A percentile compares a stretch with the other conserved stretches of the same genome.
Conservation (phyloP, 192 early-diverging fungal genomes). For the Piromyces sp. region DNA sequence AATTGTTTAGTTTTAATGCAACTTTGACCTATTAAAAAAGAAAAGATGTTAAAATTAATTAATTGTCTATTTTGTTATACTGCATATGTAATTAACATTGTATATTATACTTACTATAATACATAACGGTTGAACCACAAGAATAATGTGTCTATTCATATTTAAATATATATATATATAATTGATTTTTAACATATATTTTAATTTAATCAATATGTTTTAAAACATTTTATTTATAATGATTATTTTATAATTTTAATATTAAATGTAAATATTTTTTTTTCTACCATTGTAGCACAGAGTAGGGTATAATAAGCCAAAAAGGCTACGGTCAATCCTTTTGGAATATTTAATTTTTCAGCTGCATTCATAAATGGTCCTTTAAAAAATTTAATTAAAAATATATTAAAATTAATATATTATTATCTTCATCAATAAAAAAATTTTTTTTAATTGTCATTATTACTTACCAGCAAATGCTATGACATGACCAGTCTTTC, state of each 20-base stretch:
- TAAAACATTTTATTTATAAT: conserved; percentile 2
- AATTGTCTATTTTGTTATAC: too few relatives aligned
- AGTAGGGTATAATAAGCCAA: conserved; percentile 47
- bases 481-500: not conserved
- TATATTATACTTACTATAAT: conserved; percentile 8
- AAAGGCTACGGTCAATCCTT: conserved; percentile 29
- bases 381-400: too few relatives aligned
- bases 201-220: too few relatives aligned
- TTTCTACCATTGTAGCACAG: conserved; percentile 32
- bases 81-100: too few relatives aligned
- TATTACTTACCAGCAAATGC: not conserved
- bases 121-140: conserved; percentile 14
- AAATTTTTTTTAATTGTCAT: too few relatives aligned
- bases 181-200: too few relatives aligned
- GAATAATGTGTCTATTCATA: conserved; percentile 14
- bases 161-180: not conserved
- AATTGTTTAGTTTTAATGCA: conserved; percentile 39
- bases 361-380: conserved; percentile 59
- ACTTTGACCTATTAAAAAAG: conserved; percentile 26
- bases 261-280: conserved; percentile 1
- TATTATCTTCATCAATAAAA: too few relatives aligned
- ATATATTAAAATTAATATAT: too few relatives aligned
- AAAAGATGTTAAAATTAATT: not conserved
- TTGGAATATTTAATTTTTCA: conserved; percentile 31
- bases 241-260: not conserved